Evolutionary conservation across 2,329 filamentous ascomycete species (phyloP).

Genomic region (Cytospora chrysosperma): DNA sequence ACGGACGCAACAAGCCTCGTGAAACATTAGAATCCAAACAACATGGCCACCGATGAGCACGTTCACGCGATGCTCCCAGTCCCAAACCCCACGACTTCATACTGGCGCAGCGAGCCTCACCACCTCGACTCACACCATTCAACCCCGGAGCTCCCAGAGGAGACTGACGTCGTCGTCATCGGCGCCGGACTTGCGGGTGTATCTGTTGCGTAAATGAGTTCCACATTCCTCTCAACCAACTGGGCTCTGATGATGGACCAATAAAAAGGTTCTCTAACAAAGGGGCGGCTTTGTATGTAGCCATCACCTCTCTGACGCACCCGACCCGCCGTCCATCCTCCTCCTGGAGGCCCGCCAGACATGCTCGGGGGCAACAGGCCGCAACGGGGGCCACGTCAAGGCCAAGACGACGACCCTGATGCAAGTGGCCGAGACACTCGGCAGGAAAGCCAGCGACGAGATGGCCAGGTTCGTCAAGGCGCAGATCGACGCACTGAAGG

Average conservation of each 20-base stretch:
- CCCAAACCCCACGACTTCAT: constrained; percentile 18
- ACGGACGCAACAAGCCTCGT: background rate
- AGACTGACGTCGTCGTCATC: constrained; percentile 16
- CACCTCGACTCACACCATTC: constrained; percentile 20
- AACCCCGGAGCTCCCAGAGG: constrained; percentile 10
- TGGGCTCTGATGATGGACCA: background rate
- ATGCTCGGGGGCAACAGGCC: constrained; percentile 22
- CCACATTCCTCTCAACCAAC: background rate
- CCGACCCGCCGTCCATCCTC: constrained; percentile 14
- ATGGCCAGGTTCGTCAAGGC: constrained; percentile 12
- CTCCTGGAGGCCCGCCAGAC: constrained; percentile 22
- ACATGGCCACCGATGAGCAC: background rate
- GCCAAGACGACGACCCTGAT: constrained; percentile 6
- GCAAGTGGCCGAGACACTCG: background rate
- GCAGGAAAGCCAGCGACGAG: constrained; percentile 8
- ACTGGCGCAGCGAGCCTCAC: constrained; percentile 22
- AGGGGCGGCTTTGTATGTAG: background rate
- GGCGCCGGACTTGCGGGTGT: constrained; percentile 21
- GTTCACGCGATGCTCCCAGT: constrained; percentile 10
- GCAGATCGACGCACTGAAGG: constrained; percentile 17
- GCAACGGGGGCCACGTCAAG: constrained; percentile 21
- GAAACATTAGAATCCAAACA: background rate
- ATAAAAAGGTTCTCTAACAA: background rate
- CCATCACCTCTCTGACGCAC: constrained; percentile 14
- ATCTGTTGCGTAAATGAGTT: constrained; percentile 9